Evolutionary conservation across 2,329 filamentous ascomycete species (phyloP).

Genomic region (Penicillium sp.): DNA sequence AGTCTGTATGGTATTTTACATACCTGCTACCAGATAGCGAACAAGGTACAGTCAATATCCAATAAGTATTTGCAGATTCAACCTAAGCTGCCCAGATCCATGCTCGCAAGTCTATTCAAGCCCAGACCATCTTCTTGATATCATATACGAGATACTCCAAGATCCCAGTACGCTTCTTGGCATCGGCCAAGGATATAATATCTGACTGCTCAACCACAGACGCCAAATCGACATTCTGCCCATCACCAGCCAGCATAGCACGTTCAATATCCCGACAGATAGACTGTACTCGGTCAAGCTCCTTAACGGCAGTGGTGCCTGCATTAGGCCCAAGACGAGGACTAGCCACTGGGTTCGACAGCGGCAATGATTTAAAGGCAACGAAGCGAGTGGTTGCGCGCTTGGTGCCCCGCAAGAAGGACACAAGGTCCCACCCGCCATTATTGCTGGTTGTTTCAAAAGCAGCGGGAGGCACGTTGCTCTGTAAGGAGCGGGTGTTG

Average conservation of each 20-base stretch:
- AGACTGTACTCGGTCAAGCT: slow-evolving; percentile 53
- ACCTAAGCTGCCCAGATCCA: no score
- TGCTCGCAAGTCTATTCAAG: slow-evolving; percentile 18
- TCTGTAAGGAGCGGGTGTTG: slow-evolving; percentile 74
- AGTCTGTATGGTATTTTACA: no score
- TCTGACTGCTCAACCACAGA: slow-evolving; percentile 55
- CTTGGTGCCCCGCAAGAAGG: slow-evolving; percentile 37
- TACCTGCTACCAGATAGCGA: no score
- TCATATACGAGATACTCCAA: slow-evolving; percentile 84
- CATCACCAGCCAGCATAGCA: slow-evolving; percentile 52
- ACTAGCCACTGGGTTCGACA: slow-evolving; percentile 29
- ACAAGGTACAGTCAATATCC: background rate
- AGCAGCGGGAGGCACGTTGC: slow-evolving; percentile 49
- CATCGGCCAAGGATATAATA: slow-evolving; percentile 79
- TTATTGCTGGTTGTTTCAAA: slow-evolving; percentile 27
- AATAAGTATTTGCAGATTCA: background rate
- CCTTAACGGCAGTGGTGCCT: slow-evolving; percentile 32
- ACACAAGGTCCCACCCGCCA: slow-evolving; percentile 41
- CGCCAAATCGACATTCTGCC: slow-evolving; percentile 34
- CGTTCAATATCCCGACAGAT: slow-evolving; percentile 75
- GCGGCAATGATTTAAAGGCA: slow-evolving; percentile 43
- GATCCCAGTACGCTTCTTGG: slow-evolving; percentile 78
- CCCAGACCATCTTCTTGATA: slow-evolving; percentile 92
- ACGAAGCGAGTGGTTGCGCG: slow-evolving; percentile 33
- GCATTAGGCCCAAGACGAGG: slow-evolving; percentile 17